These are phyloP conservation scores for Ambrosia artemisiifolia DNA, from an alignment of 129 eudicot species.

Conservation along the genomic window DNA sequence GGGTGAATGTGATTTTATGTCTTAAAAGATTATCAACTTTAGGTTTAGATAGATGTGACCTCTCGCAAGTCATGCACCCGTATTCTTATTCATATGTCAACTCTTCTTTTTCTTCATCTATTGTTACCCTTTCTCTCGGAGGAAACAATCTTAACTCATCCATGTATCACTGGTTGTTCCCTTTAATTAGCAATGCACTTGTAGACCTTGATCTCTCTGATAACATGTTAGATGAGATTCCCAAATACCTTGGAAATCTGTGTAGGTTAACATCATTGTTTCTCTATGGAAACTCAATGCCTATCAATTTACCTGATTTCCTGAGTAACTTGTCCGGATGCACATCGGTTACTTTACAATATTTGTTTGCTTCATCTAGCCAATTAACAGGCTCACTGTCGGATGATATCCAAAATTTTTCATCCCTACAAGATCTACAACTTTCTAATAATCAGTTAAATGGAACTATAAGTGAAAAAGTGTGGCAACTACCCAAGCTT, in stretches of 20 bases:
- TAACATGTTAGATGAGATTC: slow-evolving; percentile 18
- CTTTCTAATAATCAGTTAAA: background rate
- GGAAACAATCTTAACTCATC: slow-evolving; percentile 15
- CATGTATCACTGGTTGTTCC: background rate
- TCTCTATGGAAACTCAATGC: background rate
- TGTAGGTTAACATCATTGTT: background rate
- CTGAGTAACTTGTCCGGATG: slow-evolving; percentile 12
- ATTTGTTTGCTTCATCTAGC: too few relatives aligned
- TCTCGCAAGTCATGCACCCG: background rate
- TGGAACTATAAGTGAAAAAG: background rate
- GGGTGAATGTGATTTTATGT: slow-evolving; percentile 12
- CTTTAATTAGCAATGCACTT: slow-evolving; percentile 2
- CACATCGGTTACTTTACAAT: too few relatives aligned
- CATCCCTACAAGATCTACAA: background rate
- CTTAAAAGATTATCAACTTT: slow-evolving; percentile 2
- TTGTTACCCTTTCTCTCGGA: background rate
- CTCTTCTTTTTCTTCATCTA: slow-evolving; percentile 4
- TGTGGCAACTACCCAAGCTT: slow-evolving; percentile 15
- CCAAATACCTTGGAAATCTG: slow-evolving; percentile 10
- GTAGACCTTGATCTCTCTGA: background rate
- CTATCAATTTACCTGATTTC: background rate
- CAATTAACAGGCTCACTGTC: too few relatives aligned
- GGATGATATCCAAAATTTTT: background rate
- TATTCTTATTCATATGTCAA: background rate
- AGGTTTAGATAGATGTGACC: slow-evolving; percentile 9